Evolutionary conservation across 139 green algal genomes (phyloP).

Genomic region (Picochlorum sp.): DNA sequence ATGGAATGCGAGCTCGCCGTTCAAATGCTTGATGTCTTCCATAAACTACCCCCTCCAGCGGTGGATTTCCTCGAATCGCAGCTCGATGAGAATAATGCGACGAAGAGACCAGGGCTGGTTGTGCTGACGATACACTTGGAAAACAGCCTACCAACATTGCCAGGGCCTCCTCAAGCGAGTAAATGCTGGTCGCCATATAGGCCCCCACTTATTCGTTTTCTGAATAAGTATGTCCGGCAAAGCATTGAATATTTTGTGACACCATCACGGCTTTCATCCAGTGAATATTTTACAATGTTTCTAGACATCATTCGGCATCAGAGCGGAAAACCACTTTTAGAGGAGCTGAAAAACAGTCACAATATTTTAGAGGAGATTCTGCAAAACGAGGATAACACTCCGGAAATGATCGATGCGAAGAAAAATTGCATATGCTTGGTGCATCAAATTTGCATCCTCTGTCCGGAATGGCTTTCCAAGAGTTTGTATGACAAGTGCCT

Average conservation of each 20-base stretch:
- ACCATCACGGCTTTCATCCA: slow-evolving; percentile 41
- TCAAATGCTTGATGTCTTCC: slow-evolving; percentile 89
- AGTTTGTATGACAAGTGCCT: background rate
- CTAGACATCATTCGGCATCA: slow-evolving; percentile 69
- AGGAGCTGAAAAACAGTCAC: slow-evolving; percentile 44
- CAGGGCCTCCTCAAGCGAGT: slow-evolving; percentile 34
- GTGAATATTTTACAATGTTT: slow-evolving; percentile 70
- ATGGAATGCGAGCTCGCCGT: slow-evolving; percentile 82
- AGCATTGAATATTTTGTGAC: slow-evolving; percentile 57
- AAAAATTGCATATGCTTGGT: slow-evolving; percentile 78
- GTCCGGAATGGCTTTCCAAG: slow-evolving; percentile 57
- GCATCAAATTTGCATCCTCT: slow-evolving; percentile 58
- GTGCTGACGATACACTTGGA: slow-evolving; percentile 91
- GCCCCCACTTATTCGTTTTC: slow-evolving; percentile 72
- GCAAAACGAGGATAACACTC: slow-evolving; percentile 2
- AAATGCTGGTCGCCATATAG: slow-evolving; percentile 75
- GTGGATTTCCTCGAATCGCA: slow-evolving; percentile 81
- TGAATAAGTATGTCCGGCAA: slow-evolving; percentile 67
- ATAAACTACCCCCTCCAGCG: slow-evolving; percentile 77
- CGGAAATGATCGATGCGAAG: slow-evolving; percentile 17
- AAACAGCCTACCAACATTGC: slow-evolving; percentile 47
- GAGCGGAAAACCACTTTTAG: slow-evolving; percentile 51
- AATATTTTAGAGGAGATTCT: background rate
- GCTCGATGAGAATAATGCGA: background rate
- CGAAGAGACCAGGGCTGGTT: slow-evolving; percentile 63